These are phyloP conservation scores for Pterocarpus macrocarpus DNA, from an alignment of 306 rosid genomes.

Conservation along the genomic window DNA sequence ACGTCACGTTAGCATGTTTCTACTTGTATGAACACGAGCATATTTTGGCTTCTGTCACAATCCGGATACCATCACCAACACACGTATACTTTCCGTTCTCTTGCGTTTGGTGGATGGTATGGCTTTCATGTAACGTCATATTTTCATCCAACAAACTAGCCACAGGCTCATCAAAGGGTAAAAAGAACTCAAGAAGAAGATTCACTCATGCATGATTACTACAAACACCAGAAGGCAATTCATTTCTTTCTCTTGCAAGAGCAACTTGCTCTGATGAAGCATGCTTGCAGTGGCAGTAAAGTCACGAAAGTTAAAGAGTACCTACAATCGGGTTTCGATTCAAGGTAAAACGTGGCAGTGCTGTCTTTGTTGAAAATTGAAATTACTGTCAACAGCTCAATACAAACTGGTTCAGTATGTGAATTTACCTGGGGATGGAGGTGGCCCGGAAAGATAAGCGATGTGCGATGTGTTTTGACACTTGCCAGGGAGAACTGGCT, in stretches of 20 bases:
- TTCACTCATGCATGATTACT: constrained; percentile 26
- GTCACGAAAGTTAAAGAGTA: constrained; percentile 3
- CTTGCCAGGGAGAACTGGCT: too few relatives aligned
- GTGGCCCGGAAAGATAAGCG: too few relatives aligned
- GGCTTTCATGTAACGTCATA: background rate
- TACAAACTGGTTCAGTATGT: too few relatives aligned
- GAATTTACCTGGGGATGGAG: too few relatives aligned
- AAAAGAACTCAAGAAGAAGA: constrained; percentile 7
- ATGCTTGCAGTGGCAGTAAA: constrained; percentile 35
- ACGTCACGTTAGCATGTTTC: background rate
- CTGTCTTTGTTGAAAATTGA: background rate
- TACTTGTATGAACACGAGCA: background rate
- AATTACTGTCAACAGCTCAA: background rate
- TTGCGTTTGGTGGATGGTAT: background rate
- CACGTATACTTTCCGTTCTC: background rate
- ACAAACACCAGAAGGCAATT: background rate
- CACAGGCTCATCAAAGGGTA: background rate
- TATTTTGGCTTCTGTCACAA: constrained; percentile 9
- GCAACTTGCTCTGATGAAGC: constrained; percentile 35
- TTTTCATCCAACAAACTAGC: background rate
- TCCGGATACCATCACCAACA: background rate
- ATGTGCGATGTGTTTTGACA: too few relatives aligned
- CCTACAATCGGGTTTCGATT: background rate
- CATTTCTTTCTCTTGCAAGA: constrained; percentile 18
- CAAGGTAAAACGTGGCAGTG: background rate